Percentiles rank a stretch among this genome's conserved stretches.
These are phyloP conservation scores for Cyclotella choctawhatcheeana DNA, from an alignment of 108 stramenopile genomes.

Conservation along the genomic window DNA sequence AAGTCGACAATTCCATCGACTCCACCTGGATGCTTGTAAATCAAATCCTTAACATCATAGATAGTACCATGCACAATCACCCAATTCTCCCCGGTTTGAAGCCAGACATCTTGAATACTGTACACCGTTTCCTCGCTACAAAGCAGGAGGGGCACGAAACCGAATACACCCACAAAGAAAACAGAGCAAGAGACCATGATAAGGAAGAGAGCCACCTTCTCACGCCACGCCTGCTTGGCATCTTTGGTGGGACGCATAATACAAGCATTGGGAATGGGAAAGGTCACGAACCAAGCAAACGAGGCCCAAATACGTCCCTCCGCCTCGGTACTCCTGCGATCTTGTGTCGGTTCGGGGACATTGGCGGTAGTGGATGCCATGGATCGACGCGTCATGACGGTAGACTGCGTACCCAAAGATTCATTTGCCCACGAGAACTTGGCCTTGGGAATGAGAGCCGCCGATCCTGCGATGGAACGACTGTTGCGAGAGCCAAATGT, in stretches of 20 bases:
- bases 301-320: constrained; percentile 41
- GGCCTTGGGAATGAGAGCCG: constrained; percentile 51
- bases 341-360: constrained; percentile 31
- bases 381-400: constrained; percentile 46
- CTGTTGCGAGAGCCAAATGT: constrained; percentile 10
- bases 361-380: constrained; percentile 39
- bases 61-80: constrained; percentile 50
- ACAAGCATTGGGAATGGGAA: constrained; percentile 48
- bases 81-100: constrained; percentile 57
- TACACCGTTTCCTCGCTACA: constrained; percentile 53
- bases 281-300: constrained; percentile 44
- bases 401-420: constrained; percentile 42
- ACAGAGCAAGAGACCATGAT: constrained; percentile 54
- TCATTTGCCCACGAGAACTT: constrained; percentile 54
- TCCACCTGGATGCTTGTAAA: constrained; percentile 63
- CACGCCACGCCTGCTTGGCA: constrained; percentile 65
- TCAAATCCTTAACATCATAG: constrained; percentile 61
- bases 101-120: constrained; percentile 49
- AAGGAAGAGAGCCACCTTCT: constrained; percentile 56
- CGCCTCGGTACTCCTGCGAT: not conserved
- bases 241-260: constrained; percentile 39
- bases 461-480: constrained; percentile 45
- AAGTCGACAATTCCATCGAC: constrained; percentile 56
- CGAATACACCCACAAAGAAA: constrained; percentile 61
- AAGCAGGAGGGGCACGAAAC: constrained; percentile 55